Base-by-base conservation (phyloP, 768 basidiomycete genomes). In the Macrolepiota fuliginosa region DNA sequence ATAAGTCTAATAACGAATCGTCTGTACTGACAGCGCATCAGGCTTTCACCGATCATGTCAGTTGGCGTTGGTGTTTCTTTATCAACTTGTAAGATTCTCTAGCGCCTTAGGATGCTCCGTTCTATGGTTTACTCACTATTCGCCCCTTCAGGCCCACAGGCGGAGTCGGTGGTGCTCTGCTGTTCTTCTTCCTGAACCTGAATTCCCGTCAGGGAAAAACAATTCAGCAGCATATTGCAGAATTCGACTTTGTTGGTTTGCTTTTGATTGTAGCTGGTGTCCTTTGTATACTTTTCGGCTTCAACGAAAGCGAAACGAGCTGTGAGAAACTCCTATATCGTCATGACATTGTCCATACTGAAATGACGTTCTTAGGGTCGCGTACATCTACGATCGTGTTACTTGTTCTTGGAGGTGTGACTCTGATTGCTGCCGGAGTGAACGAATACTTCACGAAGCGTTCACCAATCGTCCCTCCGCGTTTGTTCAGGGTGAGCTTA, bases 11-110 rank as follows among this genome's bases (percentile, higher is more conserved):
- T 51, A 47, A 7, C 53, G 39, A 46, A 32, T 46, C 13, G 15
- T n/a, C n/a, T n/a, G n/a, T 52, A 58, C 62, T 63, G 24, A 37
- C 7, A 40, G 63, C 59, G 42, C 58, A 58, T 47, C 63, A 89
- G 88, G 86, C 74, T 12, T 83, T 93, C 61, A 84, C 90, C 0
- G 85, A 92, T 68, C 87, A 90, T 68, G 86, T 86, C 17, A 79
- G 85, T 1, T 94, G 92, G 92, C 74, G 92, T 75, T 93, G 92
- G 92, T 90, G 88, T 69, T 91, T 91, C 73, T 90, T 84, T 69
- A 87, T 91, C 65, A 91, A 90, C 66, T 66, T 91, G 88, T 88
- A 69, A 59, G 49, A 2, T 84, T 63, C 27, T 39, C 11, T 0
- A 39, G 3, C 1, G 35, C 35, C 25, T 17, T 1, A 42, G 15